Conservation (phyloP, 2,329 filamentous ascomycete genomes). For the Aspergillus sergii region DNA sequence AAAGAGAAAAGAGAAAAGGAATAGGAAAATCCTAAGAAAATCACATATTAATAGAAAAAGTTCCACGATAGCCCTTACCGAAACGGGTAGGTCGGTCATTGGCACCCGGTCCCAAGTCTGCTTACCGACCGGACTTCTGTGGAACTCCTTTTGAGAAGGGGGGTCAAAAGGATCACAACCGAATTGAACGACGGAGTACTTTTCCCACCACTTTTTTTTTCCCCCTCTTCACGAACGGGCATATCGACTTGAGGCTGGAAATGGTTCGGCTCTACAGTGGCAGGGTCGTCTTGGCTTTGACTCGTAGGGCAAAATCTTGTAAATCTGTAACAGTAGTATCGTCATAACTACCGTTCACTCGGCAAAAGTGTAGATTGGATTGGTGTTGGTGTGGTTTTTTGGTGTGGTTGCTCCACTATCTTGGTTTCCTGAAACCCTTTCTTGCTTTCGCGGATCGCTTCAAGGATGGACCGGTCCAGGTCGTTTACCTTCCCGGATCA, state of each 20-base stretch:
- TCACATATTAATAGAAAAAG: constrained; percentile 17
- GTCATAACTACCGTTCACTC: constrained; percentile 11
- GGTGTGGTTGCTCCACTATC: constrained; percentile 14
- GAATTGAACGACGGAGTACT: background rate
- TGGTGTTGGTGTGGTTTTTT: constrained; percentile 7
- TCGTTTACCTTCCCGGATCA: constrained; percentile 1
- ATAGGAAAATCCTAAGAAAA: constrained; percentile 1
- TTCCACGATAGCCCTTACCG: background rate
- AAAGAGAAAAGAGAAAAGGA: constrained; percentile 23
- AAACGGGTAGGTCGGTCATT: background rate
- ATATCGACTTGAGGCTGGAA: background rate
- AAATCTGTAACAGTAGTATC: constrained; percentile 8
- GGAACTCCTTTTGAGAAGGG: constrained; percentile 1
- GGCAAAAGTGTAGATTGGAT: constrained; percentile 12
- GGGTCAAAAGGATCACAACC: background rate
- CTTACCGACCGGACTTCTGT: background rate
- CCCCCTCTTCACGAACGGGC: background rate
- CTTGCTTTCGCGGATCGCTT: constrained; percentile 3
- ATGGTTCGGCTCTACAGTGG: constrained; percentile 4
- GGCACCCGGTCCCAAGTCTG: constrained; percentile 8
- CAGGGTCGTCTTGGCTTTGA: background rate
- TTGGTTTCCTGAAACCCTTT: constrained; percentile 10
- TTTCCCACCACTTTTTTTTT: background rate
- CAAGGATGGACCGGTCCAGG: constrained; percentile 10
- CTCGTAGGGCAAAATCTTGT: constrained; percentile 5